Evolutionary conservation across 2,329 filamentous ascomycete species (phyloP), one percentile per base, ranked within the genome.

Genomic region (Fusarium hostae): DNA sequence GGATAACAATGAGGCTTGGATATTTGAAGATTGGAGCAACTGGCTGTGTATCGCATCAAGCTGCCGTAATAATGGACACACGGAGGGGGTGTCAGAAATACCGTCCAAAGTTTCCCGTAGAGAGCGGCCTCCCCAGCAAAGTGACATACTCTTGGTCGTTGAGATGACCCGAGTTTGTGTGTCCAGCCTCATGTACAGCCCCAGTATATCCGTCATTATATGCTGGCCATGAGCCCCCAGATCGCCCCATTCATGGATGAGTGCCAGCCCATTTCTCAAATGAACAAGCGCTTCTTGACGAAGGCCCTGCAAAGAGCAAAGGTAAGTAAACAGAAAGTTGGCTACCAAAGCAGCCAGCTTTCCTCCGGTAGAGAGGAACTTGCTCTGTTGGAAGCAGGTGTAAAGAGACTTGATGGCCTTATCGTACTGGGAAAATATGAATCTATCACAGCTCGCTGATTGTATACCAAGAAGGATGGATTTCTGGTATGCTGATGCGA

Each of bases 1-100:
- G 4, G n/a, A 24, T 1, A 32, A 0, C 9, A 30, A 13, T 3
- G 12, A 37, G 16, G 6, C 5, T 4, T 12, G 1, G 9, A 0
- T 5, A 2, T 24, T 8, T 3, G 34, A 3, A 5, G 15, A 2
- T 0, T 34, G 34, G 1, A 61, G 59, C 9, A 47, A 1, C 12
- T 34, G 26, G 9, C 20, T 22, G 2, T 59, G 52, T 15, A 61
- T 44, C 2, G 4, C 24, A 15, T 61, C 52, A 5, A 61, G 41
- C 4, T 59, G 26, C 3, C 26, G n/a, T 13, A 61, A 11, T 0
- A 30, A 22, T 0, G 41, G 16, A 8, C 59, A 61, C 1, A 59
- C 18, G 0, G 52, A 32, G 0, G 26, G 22, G 0, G 4, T 20
- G 1, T 28, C 12, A 5, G 4, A 11, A 3, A 6, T 10, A 11